Base-by-base conservation (phyloP, 495 filamentous ascomycete species). In the Neurospora sp. region DNA sequence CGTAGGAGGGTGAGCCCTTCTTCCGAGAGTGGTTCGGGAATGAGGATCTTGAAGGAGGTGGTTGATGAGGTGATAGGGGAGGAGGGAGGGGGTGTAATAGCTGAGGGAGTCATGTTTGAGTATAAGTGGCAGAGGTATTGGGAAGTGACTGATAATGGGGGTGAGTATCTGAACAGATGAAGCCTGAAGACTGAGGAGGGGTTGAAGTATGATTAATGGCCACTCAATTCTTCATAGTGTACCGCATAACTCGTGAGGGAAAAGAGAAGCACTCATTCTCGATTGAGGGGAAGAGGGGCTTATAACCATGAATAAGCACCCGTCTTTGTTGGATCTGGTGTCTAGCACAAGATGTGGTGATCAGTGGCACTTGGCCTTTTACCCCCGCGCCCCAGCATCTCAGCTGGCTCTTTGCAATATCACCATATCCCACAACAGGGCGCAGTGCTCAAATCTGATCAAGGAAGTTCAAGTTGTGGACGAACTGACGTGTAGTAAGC, bases 1-100 rank as follows among this genome's bases (percentile, higher is more conserved):
- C 54, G 76, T 27, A 93, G 85, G 9, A 92, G 80, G 44, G 88
- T 84, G 14, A 93, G 86, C 39, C 91, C 91, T 81, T 93, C 91
- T 16, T 87, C 84, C n/a, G 91, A 93, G 70, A 93, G 86, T 78
- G 91, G 92, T 78, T 93, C 91, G 1, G 91, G 87, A 20, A 92
- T 88, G 44, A 93, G 88, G 75, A 92, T 88, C 75, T 88, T 88
- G 41, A 88, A 87, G 54, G 78, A 78, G 35, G 70, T 31, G 37
- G 76, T 18, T 71, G 69, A 12, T 2, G 76, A 20, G 12, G 75
- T 10, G 37, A 73, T 23, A 20, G 76, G 20, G 44, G 60, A 5
- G 46, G 79, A 70, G 39, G 75, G 71, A 35, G 74, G 42, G 11
- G 74, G 72, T 11, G 71, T 42, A 37, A 78, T 70, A 8, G 80